phyloP scores from a whole-genome alignment of 1,284 basidiomycete genomes.

The Ceratobasidium papillatum region DNA sequence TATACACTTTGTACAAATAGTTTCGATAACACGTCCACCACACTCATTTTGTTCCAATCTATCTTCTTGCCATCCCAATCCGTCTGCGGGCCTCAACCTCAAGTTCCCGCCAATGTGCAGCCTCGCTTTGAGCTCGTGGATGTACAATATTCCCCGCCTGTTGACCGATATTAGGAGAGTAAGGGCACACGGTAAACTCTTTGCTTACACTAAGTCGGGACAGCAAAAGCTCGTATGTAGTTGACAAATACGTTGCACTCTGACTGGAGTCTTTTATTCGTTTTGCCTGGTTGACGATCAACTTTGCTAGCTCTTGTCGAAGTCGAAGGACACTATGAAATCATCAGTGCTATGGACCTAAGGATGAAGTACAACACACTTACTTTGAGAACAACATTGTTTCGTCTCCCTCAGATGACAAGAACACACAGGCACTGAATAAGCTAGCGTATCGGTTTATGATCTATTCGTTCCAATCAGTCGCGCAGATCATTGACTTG shows the following conservation, averaged over 20 bases:
- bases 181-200: neutral
- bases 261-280: slow-evolving; percentile 70
- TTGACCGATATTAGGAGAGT: neutral
- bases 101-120: slow-evolving; percentile 36
- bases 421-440: slow-evolving; percentile 80
- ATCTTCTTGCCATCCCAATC: slow-evolving; percentile 30
- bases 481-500: neutral
- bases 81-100: slow-evolving; percentile 33
- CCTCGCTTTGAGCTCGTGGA: slow-evolving; percentile 35
- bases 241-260: slow-evolving; percentile 73
- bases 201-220: slow-evolving; percentile 77
- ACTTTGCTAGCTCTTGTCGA: slow-evolving; percentile 81
- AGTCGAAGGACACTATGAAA: slow-evolving; percentile 77
- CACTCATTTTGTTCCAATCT: slow-evolving; percentile 5
- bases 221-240: slow-evolving; percentile 78
- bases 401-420: slow-evolving; percentile 86
- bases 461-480: slow-evolving; percentile 49
- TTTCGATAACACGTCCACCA: slow-evolving; percentile 1
- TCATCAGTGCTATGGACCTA: neutral
- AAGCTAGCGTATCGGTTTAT: slow-evolving; percentile 75
- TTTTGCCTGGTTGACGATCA: slow-evolving; percentile 76
- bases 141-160: slow-evolving; percentile 31
- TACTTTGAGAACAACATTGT: slow-evolving; percentile 95
- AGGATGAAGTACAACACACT: slow-evolving; percentile 46
- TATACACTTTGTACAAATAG: slow-evolving; percentile 33